A percentile compares a stretch with the other conserved stretches of the same genome.
Conservation (phyloP, 345 rosid species). For the Adansonia digitata region DNA sequence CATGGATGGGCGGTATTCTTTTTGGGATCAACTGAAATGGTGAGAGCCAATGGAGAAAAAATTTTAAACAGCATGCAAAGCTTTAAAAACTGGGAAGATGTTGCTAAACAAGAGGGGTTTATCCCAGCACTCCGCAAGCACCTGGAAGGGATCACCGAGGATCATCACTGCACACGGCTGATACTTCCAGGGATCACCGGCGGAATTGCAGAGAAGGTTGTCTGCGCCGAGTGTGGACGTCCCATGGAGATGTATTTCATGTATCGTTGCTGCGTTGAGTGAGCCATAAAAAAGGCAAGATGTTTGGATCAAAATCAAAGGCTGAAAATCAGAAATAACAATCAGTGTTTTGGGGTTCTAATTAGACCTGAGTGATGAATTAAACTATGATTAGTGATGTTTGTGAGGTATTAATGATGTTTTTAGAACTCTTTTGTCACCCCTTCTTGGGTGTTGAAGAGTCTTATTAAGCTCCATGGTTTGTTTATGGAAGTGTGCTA, state of each 20-base stretch:
- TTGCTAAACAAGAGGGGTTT: slow-evolving; percentile 34
- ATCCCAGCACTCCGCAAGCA: slow-evolving; percentile 42
- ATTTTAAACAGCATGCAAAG: slow-evolving; percentile 28
- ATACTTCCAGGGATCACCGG: slow-evolving; percentile 57
- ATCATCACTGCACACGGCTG: slow-evolving; percentile 54
- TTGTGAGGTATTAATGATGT: background rate
- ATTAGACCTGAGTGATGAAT: too few species aligned
- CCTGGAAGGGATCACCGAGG: slow-evolving; percentile 33
- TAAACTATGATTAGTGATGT: too few species aligned
- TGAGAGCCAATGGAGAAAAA: slow-evolving; percentile 40
- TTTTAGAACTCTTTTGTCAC: background rate
- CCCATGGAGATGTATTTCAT: slow-evolving; percentile 63
- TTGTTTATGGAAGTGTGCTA: background rate
- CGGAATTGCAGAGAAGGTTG: slow-evolving; percentile 48
- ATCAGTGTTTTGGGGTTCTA: too few species aligned
- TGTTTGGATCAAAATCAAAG: background rate
- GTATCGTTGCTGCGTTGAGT: slow-evolving; percentile 59
- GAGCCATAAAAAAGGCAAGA: background rate
- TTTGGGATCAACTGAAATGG: slow-evolving; percentile 36
- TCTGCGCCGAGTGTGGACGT: slow-evolving; percentile 60
- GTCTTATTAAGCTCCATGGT: too few species aligned
- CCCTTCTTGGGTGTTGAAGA: background rate
- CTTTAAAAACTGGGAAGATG: slow-evolving; percentile 27
- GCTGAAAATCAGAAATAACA: too few species aligned
- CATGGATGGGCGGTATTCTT: slow-evolving; percentile 61